Evolutionary conservation across 139 green algal genomes (phyloP), one percentile per base, ranked within the genome.

Genomic region (Picochlorum sp.): DNA sequence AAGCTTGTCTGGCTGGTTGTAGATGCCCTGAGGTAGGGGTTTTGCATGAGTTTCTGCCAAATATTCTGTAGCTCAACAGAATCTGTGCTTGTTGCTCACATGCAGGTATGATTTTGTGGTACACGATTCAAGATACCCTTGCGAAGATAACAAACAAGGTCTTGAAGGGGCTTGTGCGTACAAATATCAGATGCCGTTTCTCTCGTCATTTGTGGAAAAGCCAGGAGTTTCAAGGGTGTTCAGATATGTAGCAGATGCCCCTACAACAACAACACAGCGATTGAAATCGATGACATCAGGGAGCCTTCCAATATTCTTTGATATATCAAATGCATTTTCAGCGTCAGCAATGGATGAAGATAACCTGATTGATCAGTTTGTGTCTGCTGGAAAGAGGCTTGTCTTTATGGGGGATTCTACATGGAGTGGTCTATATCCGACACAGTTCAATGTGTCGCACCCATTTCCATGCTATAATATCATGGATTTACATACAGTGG

Each of bases 391-490:
- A 4, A 79, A 69, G 57, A 61, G 68, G 1, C 52, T 92, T 72
- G 72, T 59, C 13, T 78, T 95, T 45, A 69, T 92, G 55, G 92
- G 92, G 0, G 92, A 98, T 63, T 86, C 95, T 77, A 97, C 90
- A 3, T 98, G 92, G 92, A 66, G 78, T 62, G 75, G 90, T 65
- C 79, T 98, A 44, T 93, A 88, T 38, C 82, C 84, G 1, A 45
- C 31, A 13, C 56, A 71, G 1, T 90, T 91, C 37, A 5, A 77
- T 56, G 49, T 49, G 31, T 76, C 79, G 2, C 66, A 77, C 31
- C 78, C 92, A 21, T 97, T 83, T 68, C 88, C 92, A 15, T 97
- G 91, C 50, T 90, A 97, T 75, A 87, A 97, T 62, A 86, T 98
- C 4, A 72, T 84, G 15, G 92, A 98, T 79, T 74, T 98, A 51